Evolutionary conservation across 1,284 basidiomycete species (phyloP).

Genomic region (Apiotrichum gamsii): DNA sequence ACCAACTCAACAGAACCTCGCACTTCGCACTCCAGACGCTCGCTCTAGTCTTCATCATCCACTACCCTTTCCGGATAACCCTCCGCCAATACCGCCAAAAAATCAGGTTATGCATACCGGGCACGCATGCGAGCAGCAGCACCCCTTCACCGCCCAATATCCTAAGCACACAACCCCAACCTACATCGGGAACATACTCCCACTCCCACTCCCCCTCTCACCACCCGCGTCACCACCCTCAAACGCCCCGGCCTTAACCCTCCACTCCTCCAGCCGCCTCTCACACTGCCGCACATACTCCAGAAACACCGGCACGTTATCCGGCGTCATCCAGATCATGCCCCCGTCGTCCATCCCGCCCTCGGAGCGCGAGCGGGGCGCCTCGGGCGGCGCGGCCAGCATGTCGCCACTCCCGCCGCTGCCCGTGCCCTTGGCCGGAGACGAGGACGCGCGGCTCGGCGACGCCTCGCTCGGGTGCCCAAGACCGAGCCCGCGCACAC

Average conservation of each 20-base stretch:
- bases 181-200: too few relatives aligned
- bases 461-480: constrained; percentile 13
- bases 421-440: neutral
- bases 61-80: too few relatives aligned
- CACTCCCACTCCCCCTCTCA: too few relatives aligned
- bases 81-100: too few relatives aligned
- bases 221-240: too few relatives aligned
- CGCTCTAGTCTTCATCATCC: too few relatives aligned
- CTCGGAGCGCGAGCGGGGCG: constrained; percentile 12
- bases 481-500: constrained; percentile 4
- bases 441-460: constrained; percentile 8
- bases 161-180: too few relatives aligned
- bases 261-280: constrained; percentile 36
- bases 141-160: too few relatives aligned
- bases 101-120: too few relatives aligned
- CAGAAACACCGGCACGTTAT: constrained; percentile 38
- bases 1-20: too few relatives aligned
- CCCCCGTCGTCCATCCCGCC: constrained; percentile 5
- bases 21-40: too few relatives aligned
- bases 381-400: neutral
- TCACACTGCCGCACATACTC: constrained; percentile 40
- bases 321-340: constrained; percentile 38
- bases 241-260: neutral
- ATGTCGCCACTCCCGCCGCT: neutral
- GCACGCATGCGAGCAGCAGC: too few relatives aligned